These are phyloP conservation scores for Fomitopsis schrenkii DNA, from an alignment of 1,284 basidiomycete genomes.

Conservation along the genomic window DNA sequence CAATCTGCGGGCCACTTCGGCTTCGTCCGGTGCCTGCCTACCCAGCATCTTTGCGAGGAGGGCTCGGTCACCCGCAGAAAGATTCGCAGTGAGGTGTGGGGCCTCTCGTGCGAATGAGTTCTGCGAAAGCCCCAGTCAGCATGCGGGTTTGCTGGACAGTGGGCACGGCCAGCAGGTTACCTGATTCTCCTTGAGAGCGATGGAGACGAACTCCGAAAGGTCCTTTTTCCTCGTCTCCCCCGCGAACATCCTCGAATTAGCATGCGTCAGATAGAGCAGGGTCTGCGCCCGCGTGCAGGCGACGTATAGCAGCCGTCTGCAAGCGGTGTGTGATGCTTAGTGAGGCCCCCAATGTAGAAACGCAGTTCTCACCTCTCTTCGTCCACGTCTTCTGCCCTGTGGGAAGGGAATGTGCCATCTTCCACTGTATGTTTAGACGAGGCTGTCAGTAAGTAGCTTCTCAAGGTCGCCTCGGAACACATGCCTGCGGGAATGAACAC, in stretches of 20 bases:
- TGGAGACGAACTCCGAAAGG: constrained; percentile 46
- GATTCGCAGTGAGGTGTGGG: constrained; percentile 1
- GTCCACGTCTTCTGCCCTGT: constrained; percentile 70
- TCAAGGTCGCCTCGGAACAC: constrained; percentile 1
- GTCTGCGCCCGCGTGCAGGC: constrained; percentile 87
- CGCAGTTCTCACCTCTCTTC: constrained; percentile 66
- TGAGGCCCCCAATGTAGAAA: neutral
- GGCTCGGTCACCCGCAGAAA: constrained; percentile 7
- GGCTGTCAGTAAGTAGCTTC: neutral
- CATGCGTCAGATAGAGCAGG: constrained; percentile 63
- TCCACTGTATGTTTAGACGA: constrained; percentile 50
- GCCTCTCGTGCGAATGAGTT: constrained; percentile 11
- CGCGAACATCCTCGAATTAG: constrained; percentile 45
- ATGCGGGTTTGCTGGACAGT: neutral
- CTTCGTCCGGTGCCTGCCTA: constrained; percentile 35
- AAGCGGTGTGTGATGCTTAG: neutral
- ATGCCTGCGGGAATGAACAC: constrained; percentile 74
- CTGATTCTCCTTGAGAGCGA: constrained; percentile 30
- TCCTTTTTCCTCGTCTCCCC: constrained; percentile 41
- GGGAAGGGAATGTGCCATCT: constrained; percentile 76
- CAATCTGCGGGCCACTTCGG: constrained; percentile 37
- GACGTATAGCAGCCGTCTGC: constrained; percentile 80
- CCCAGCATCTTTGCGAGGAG: constrained; percentile 30
- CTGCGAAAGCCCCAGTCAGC: neutral
- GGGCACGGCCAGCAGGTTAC: constrained; percentile 24